Percentiles rank a stretch among this genome's conserved stretches.
Evolutionary conservation across 768 basidiomycete genomes (phyloP).

Genomic region (Pleurotus tuber-regium): DNA sequence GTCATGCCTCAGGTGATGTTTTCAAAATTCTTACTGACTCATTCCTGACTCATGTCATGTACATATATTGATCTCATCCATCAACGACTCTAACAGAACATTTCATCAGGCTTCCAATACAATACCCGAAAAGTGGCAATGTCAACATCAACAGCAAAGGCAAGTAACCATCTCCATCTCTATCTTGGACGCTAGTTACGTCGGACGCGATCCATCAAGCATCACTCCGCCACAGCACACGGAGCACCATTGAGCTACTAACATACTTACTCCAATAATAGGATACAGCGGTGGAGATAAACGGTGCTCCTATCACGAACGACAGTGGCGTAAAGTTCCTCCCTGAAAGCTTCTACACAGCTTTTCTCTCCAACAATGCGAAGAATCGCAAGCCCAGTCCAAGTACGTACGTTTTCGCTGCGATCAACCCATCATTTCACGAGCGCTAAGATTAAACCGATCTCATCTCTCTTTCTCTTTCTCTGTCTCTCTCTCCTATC

Average conservation of each 20-base stretch:
- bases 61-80: too few species aligned
- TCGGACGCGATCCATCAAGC: not conserved
- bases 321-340: constrained; percentile 29
- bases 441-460: not conserved
- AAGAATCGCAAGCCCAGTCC: constrained; percentile 63
- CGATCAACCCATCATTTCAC: constrained; percentile 4
- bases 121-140: too few species aligned
- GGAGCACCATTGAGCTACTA: not conserved
- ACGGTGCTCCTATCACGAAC: not conserved
- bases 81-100: too few species aligned
- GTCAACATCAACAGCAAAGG: too few species aligned
- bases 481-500: not conserved
- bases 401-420: constrained; percentile 38
- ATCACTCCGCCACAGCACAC: not conserved
- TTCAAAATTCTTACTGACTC: too few species aligned
- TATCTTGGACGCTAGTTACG: too few species aligned
- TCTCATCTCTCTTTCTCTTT: constrained; percentile 1
- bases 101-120: too few species aligned
- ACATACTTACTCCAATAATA: not conserved
- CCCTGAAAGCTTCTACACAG: constrained; percentile 51
- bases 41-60: too few species aligned
- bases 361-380: constrained; percentile 61
- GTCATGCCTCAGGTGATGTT: too few species aligned
- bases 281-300: not conserved
- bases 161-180: too few species aligned